Base-by-base conservation (phyloP, 495 filamentous ascomycete genomes). In the Neurospora tetrasperma region DNA sequence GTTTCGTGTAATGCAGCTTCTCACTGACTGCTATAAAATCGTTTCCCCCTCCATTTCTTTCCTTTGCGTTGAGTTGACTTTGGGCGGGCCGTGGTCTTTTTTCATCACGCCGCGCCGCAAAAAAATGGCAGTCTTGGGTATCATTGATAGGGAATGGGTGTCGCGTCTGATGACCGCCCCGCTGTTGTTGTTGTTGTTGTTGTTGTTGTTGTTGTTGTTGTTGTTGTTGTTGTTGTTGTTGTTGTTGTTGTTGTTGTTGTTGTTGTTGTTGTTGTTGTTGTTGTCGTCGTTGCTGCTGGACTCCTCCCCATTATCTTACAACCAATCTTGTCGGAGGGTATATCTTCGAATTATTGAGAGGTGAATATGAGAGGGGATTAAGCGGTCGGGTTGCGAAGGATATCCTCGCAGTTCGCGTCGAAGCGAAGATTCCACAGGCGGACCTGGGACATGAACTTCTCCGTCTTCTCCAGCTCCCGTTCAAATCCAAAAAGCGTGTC, bases 401-500 rank as follows among this genome's bases (percentile, higher is more conserved):
- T 96, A 10, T 93, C 91, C 78, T 98, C 95, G 84, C 94, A 97
- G 86, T 98, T 97, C 79, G 93, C 93, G 79, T 98, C 94, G 79
- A 98, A 99, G 27, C 96, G 90, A 84, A 97, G 90, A 79, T 92
- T 93, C 94, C 96, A 99, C 12, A 95, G 86, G n/a, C 91, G 89
- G 79, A 98, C 91, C 71, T 90, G 90, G 75, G 91, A 89, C 96
- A 98, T 98, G 83, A 98, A 86, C 83, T 91, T 91, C 86, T 98
- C 93, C n/a, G 96, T 98, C 80, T 90, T 90, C 80, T 97, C 92
- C 48, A 97, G 86, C 81, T 97, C 91, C 71, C 94, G 90, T 79
- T 98, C 96, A 74, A 92, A 89, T 76, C 96, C 96, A 78, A 98
- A 99, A 75, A 99, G 93, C 68, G 94, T 93, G 79, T 98, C 93